Percentiles rank a stretch among this genome's conserved stretches.
Conservation (phyloP, 108 stramenopile genomes). For the Pseudonitzschia multistriata region DNA sequence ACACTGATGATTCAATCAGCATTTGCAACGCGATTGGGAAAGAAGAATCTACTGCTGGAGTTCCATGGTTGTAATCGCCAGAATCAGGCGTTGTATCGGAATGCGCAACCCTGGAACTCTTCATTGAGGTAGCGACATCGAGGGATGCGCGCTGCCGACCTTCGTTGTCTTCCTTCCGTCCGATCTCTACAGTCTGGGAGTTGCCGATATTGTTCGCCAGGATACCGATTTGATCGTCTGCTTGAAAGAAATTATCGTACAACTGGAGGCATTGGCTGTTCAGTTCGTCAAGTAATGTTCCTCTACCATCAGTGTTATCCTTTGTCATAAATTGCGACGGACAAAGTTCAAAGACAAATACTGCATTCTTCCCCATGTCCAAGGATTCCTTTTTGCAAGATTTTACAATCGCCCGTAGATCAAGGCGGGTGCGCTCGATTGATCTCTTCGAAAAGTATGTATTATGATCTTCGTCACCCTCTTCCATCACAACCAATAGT, state of each 20-base stretch:
- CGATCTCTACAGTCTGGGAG: not conserved
- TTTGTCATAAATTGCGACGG: not conserved
- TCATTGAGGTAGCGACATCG: not conserved
- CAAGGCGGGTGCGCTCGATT: not conserved
- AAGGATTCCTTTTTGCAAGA: slow-evolving; percentile 2
- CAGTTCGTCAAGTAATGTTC: not conserved
- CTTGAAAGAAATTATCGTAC: slow-evolving; percentile 1
- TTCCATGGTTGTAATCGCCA: not conserved
- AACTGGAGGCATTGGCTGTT: not conserved
- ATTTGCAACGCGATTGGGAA: slow-evolving; percentile 7
- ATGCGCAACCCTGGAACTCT: not conserved
- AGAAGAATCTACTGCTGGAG: not conserved
- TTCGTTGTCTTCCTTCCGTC: slow-evolving; percentile 8
- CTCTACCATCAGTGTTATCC: not conserved
- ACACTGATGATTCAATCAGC: slow-evolving; percentile 7
- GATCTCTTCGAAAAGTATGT: not conserved
- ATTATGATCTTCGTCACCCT: not conserved
- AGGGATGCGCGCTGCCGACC: slow-evolving; percentile 3
- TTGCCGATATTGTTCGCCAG: slow-evolving; percentile 2
- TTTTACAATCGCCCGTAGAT: not conserved
- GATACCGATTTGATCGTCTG: slow-evolving; percentile 4
- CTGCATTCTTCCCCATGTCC: slow-evolving; percentile 4
- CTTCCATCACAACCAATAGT: slow-evolving; percentile 7
- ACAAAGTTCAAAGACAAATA: slow-evolving; percentile 7
- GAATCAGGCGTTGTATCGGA: not conserved